Conservation (phyloP, 202 grass and related monocot genomes). For the Panicum virgatum region DNA sequence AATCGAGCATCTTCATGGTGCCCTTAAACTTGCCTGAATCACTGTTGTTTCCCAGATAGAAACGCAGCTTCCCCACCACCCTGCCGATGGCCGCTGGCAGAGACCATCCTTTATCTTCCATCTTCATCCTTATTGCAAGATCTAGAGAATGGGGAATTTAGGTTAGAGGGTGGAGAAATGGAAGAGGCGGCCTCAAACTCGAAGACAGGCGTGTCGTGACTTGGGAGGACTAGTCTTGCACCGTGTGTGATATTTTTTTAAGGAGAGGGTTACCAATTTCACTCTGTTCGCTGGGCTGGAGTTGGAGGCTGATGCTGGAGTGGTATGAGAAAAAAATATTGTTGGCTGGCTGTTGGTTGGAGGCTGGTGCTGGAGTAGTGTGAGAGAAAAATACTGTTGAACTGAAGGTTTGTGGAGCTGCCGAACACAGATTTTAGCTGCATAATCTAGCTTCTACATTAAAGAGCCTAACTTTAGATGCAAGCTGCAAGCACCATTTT, state of each 20-base stretch:
- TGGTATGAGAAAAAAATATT: no score
- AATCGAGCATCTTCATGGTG: slow-evolving; percentile 10
- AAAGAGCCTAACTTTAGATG: not conserved
- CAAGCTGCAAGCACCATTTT: not conserved
- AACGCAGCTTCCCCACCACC: slow-evolving; percentile 14
- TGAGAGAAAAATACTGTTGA: no score
- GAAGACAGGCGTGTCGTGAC: not conserved
- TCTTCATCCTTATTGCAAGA: not conserved
- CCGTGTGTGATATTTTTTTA: no score
- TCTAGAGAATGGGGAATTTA: not conserved
- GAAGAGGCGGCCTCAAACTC: not conserved
- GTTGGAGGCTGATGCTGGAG: no score
- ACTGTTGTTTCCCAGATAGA: slow-evolving; percentile 6
- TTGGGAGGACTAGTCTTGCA: not conserved
- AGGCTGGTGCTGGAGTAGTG: no score
- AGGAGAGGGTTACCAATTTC: no score
- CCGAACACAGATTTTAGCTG: no score
- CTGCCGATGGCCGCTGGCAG: not conserved
- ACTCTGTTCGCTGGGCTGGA: no score
- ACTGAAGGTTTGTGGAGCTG: no score
- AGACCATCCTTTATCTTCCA: not conserved
- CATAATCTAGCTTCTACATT: not conserved
- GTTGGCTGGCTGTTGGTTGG: no score
- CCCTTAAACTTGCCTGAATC: not conserved
- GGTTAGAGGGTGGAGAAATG: not conserved